phyloP scores from a whole-genome alignment of 331 rosid genomes.

The Rhamnella rubrinervis region DNA sequence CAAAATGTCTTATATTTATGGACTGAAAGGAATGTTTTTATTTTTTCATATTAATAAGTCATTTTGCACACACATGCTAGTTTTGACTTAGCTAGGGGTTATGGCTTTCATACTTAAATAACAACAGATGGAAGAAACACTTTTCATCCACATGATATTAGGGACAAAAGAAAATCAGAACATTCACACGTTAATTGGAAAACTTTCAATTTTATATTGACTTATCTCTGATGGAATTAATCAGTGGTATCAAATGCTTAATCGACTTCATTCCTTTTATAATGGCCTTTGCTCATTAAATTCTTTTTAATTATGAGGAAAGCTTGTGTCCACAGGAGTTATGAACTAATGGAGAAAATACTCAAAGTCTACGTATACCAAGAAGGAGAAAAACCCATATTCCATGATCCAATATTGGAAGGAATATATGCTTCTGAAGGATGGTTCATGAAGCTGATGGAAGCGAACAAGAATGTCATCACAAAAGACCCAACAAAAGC shows the following conservation, averaged over 20 bases:
- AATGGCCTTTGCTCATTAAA: neutral
- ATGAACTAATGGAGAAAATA: neutral
- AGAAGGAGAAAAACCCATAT: slow-evolving; percentile 2
- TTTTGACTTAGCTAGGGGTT: too few relatives aligned
- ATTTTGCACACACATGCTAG: too few relatives aligned
- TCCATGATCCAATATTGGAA: neutral
- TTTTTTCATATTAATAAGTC: too few relatives aligned
- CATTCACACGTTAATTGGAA: too few relatives aligned
- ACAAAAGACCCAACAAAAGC: neutral
- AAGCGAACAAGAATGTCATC: neutral
- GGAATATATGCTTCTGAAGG: slow-evolving; percentile 1
- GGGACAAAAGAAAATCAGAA: too few relatives aligned
- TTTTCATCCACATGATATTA: too few relatives aligned
- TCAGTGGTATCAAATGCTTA: too few relatives aligned
- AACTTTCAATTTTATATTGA: too few relatives aligned
- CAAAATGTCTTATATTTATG: neutral
- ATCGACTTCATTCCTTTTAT: too few relatives aligned
- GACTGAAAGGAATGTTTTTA: neutral
- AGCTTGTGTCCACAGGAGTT: neutral
- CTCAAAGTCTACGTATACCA: slow-evolving; percentile 2
- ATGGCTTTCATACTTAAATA: too few relatives aligned
- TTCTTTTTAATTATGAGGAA: neutral
- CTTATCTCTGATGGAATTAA: too few relatives aligned
- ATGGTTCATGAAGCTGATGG: slow-evolving; percentile 4
- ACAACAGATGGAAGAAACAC: too few relatives aligned